Conservation (phyloP, 2,329 filamentous ascomycete species). For the Didymella arachidicola region DNA sequence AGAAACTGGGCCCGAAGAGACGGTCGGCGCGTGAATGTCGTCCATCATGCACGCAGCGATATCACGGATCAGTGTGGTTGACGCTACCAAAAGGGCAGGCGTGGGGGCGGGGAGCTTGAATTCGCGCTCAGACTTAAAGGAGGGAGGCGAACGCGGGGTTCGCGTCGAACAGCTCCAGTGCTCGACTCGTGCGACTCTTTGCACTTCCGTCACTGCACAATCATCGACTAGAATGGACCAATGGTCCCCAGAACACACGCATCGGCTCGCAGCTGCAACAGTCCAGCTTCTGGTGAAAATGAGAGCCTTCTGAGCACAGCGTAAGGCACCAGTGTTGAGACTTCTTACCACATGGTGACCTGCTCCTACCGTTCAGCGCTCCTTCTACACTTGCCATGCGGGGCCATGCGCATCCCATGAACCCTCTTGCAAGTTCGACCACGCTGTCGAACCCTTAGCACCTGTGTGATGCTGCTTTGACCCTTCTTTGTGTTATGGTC, state of each 20-base stretch:
- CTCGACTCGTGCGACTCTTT: background rate
- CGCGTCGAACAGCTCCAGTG: conserved; percentile 1
- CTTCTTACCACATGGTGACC: conserved; percentile 20
- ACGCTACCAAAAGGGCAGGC: conserved; percentile 9
- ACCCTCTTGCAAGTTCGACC: conserved; percentile 18
- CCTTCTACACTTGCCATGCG: conserved; percentile 17
- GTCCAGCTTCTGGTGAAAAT: background rate
- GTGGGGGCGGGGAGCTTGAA: conserved; percentile 18
- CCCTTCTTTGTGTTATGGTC: conserved; percentile 29
- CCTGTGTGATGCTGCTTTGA: conserved; percentile 28
- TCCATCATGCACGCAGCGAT: conserved; percentile 72
- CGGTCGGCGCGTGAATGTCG: conserved; percentile 72
- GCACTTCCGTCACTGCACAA: background rate
- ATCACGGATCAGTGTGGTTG: background rate
- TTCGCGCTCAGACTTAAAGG: conserved; percentile 7
- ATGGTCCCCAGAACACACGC: background rate
- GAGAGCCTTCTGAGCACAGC: background rate
- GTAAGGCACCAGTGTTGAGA: conserved; percentile 4
- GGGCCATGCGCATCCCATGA: conserved; percentile 19
- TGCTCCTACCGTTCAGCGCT: conserved; percentile 8
- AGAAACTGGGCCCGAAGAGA: conserved; percentile 77
- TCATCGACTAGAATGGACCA: background rate
- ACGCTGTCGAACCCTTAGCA: conserved; percentile 23
- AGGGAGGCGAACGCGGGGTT: conserved; percentile 24
- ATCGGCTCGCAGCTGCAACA: background rate